Evolutionary conservation across 2,329 filamentous ascomycete genomes (phyloP).

Genomic region (Trichoderma citrinoviride): DNA sequence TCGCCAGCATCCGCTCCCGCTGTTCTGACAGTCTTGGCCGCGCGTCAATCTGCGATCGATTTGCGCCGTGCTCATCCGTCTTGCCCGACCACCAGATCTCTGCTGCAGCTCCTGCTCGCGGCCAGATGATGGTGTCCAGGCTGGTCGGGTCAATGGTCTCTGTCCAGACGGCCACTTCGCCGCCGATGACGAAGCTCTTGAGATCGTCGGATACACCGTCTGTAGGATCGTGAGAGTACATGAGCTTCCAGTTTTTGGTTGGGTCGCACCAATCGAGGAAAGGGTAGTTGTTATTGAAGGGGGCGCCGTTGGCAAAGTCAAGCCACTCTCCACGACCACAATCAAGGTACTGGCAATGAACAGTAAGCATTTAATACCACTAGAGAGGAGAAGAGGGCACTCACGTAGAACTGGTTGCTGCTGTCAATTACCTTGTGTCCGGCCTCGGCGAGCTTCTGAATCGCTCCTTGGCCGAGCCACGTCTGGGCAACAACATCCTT

Average conservation of each 20-base stretch:
- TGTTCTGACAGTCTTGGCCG: constrained; percentile 69
- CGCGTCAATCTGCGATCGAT: constrained; percentile 69
- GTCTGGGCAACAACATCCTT: constrained; percentile 73
- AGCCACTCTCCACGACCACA: constrained; percentile 80
- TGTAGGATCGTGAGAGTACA: constrained; percentile 78
- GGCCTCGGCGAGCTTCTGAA: constrained; percentile 56
- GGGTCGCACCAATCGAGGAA: constrained; percentile 81
- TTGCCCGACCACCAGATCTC: constrained; percentile 80
- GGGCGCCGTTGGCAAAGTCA: constrained; percentile 60
- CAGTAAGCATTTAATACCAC: neutral
- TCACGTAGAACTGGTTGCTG: constrained; percentile 74
- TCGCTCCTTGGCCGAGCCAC: constrained; percentile 66
- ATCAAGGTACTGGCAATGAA: constrained; percentile 64
- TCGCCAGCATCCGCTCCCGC: constrained; percentile 69
- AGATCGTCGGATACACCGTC: constrained; percentile 58
- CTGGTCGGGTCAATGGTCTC: constrained; percentile 73
- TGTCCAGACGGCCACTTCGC: constrained; percentile 78
- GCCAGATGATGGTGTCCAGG: constrained; percentile 76
- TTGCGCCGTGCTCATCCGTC: constrained; percentile 62
- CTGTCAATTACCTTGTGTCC: constrained; percentile 73
- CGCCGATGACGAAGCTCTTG: constrained; percentile 70
- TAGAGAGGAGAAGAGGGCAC: constrained; percentile 25
- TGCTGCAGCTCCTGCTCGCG: constrained; percentile 67
- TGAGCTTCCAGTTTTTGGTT: constrained; percentile 74
- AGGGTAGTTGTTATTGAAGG: constrained; percentile 53